Evolutionary conservation across 78 protist species (phyloP), one percentile per base, ranked within the genome.

Genomic region (Capsaspora owczarzaki): DNA sequence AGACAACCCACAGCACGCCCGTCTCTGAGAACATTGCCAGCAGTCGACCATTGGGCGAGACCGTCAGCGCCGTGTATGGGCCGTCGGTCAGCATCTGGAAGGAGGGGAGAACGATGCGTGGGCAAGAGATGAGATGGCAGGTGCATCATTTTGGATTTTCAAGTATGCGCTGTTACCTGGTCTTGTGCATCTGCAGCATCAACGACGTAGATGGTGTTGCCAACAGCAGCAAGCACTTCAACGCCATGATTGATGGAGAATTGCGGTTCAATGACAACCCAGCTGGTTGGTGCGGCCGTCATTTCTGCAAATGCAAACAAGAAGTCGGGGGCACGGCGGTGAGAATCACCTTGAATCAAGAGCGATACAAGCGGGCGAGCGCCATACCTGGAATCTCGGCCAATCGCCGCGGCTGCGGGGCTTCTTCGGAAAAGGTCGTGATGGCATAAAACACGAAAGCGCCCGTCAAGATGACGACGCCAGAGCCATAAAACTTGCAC

Each of bases 1-100:
- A 22, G 44, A 38, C 40, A 27, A 85, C 88, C 74, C 35, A 33
- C 37, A 85, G 69, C 37, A 1, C 23, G 68, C 80, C 81, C 12
- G 5, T 31, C 10, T 3, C 49, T 10, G 76, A 38, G 77, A 68
- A 69, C 37, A 33, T 20, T 2, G 89, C 85, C 27, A 85, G 51
- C n/a, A 74, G 22, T 25, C 56, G 53, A 61, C 85, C 84, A 14
- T 38, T 69, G 20, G 89, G 89, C n/a, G 81, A 74, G 25, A 61
- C 69, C 35, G 61, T 1, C 77, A 85, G 46, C 38, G 0, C 0
- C 40, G 16, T 0, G 42, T 37, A 35, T n/a, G 89, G 89, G n/a
- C 89, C 89, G 44, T 44, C n/a, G 16, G 22, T 42, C 29, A 23
- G 47, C 47, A 71, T 63, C 70, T 53, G 81, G 22, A n/a, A 20